Conservation (phyloP, 192 early-diverging fungal species). For the Diversispora eburnea region DNA sequence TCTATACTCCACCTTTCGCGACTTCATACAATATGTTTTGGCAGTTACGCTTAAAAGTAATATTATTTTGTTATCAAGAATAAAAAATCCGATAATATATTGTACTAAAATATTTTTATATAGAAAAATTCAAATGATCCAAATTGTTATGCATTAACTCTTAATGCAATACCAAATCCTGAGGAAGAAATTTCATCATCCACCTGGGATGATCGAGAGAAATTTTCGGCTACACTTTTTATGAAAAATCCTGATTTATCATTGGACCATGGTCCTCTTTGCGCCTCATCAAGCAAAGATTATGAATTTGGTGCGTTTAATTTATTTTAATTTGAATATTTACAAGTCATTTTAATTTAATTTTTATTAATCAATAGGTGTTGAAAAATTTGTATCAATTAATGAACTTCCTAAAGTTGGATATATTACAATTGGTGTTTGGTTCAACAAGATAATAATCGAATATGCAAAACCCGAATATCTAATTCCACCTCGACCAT, state of each 20-base stretch:
- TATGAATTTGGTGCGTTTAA: neutral
- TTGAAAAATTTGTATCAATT: neutral
- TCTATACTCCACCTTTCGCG: neutral
- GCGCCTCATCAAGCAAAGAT: neutral
- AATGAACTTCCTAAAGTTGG: neutral
- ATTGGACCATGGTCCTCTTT: neutral
- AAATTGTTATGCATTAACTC: neutral
- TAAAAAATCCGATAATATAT: neutral
- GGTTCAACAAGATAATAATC: neutral
- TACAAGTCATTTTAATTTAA: neutral
- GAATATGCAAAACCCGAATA: too few relatives aligned
- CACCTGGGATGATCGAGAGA: conserved; percentile 2
- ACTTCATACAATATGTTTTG: conserved; percentile 6
- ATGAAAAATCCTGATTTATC: neutral
- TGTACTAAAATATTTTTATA: neutral
- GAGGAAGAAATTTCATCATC: neutral
- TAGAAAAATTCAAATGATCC: neutral
- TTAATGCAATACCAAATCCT: neutral
- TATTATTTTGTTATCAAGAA: neutral
- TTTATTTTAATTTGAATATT: neutral
- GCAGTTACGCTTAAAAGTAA: conserved; percentile 8
- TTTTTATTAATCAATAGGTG: neutral
- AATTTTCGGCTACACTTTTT: conserved; percentile 1
- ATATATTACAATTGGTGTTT: neutral
- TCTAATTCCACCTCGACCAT: conserved; percentile 1